Evolutionary conservation across 1,284 basidiomycete genomes (phyloP).

Genomic region (Heterobasidion irregulare): DNA sequence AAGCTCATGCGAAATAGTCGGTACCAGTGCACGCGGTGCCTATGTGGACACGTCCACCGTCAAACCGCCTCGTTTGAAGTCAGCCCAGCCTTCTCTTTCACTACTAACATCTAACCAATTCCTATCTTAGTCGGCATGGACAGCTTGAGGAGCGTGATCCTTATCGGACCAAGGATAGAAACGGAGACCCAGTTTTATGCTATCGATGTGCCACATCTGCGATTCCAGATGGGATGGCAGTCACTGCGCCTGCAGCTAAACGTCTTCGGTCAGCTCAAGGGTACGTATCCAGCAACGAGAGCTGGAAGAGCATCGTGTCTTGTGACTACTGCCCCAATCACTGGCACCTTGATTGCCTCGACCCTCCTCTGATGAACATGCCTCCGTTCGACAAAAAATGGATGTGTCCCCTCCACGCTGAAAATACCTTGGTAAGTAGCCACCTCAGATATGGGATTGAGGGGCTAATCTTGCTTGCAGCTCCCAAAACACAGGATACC

Average conservation of each 20-base stretch:
- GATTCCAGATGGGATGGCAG: slow-evolving; percentile 39
- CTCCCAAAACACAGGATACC: slow-evolving; percentile 70
- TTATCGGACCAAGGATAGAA: slow-evolving; percentile 80
- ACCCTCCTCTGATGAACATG: slow-evolving; percentile 83
- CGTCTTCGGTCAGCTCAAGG: slow-evolving; percentile 37
- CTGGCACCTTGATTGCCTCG: slow-evolving; percentile 96
- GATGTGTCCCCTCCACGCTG: slow-evolving; percentile 98
- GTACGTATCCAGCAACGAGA: slow-evolving; percentile 27
- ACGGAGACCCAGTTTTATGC: slow-evolving; percentile 77
- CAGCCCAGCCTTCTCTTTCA: slow-evolving; percentile 22
- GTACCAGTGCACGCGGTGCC: slow-evolving; percentile 62
- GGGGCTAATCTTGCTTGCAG: slow-evolving; percentile 28
- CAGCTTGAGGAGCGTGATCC: slow-evolving; percentile 90
- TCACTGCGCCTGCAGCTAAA: slow-evolving; percentile 44
- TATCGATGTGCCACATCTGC: slow-evolving; percentile 85
- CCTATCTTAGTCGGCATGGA: slow-evolving; percentile 65
- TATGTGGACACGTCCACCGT: slow-evolving; percentile 75
- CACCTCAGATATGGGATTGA: background rate
- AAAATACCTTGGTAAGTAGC: slow-evolving; percentile 60
- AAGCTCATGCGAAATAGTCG: slow-evolving; percentile 39
- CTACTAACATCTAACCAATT: slow-evolving; percentile 1
- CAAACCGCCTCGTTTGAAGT: slow-evolving; percentile 76
- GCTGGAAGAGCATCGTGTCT: slow-evolving; percentile 72
- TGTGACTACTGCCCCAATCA: slow-evolving; percentile 95
- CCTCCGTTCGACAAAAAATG: slow-evolving; percentile 88